A percentile compares a stretch with the other conserved stretches of the same genome.
Evolutionary conservation across 306 rosid genomes (phyloP).

Genomic region (Arachis hypogaea): DNA sequence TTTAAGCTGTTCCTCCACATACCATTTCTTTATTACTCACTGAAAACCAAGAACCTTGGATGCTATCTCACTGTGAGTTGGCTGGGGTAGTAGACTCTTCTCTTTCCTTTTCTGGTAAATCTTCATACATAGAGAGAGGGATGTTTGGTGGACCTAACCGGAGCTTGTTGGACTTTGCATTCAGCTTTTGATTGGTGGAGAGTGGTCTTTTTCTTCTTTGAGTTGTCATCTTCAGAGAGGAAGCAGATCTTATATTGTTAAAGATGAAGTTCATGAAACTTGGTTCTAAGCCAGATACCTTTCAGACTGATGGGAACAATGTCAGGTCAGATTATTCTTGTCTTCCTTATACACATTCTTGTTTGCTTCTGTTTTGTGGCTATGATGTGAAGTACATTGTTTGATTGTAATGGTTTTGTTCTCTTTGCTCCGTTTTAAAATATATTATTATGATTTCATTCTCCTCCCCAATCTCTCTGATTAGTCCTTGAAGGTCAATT

Average conservation of each 20-base stretch:
- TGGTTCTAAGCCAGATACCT: conserved; percentile 94
- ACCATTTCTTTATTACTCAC: conserved; percentile 59
- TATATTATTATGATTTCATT: neutral
- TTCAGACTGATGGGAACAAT: conserved; percentile 79
- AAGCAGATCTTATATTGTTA: conserved; percentile 56
- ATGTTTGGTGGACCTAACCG: conserved; percentile 41
- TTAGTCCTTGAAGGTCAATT: conserved; percentile 16
- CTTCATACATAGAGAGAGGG: conserved; percentile 32
- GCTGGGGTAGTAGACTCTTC: conserved; percentile 44
- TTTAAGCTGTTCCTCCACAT: conserved; percentile 49
- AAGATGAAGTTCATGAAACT: conserved; percentile 99
- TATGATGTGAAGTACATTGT: neutral
- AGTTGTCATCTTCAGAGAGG: conserved; percentile 26
- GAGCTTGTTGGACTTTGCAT: conserved; percentile 44
- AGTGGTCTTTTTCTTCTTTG: conserved; percentile 25
- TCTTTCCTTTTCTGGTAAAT: conserved; percentile 44
- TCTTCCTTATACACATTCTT: conserved; percentile 32
- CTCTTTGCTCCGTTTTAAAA: neutral
- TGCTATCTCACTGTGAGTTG: conserved; percentile 47
- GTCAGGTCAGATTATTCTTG: conserved; percentile 69
- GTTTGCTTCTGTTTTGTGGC: conserved; percentile 26
- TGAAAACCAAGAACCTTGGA: conserved; percentile 55
- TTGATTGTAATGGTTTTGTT: neutral
- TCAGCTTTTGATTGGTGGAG: conserved; percentile 47
- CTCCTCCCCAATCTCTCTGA: conserved; percentile 15